Conservation (phyloP, 768 basidiomycete genomes). For the Tylopilus balloui region DNA sequence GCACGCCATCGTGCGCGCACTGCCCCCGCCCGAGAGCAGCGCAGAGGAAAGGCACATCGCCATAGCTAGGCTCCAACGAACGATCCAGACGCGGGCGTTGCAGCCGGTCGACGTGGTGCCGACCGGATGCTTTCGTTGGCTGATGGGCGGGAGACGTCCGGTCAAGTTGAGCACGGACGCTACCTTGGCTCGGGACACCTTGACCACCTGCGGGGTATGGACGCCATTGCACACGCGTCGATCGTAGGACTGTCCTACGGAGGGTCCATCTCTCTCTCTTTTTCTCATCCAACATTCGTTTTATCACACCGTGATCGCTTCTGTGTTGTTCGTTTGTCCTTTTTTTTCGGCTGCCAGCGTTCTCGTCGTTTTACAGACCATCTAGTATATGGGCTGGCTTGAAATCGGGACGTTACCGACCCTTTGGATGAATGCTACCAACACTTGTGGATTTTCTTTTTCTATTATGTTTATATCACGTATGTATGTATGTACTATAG, state of each 20-base stretch:
- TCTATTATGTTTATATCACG: not conserved
- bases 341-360: not conserved
- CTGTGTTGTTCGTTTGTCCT: not conserved
- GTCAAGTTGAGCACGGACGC: not conserved
- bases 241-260: not conserved
- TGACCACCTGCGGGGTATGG: constrained; percentile 19
- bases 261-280: too few species aligned
- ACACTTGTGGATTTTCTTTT: not conserved
- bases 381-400: not conserved
- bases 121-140: constrained; percentile 21
- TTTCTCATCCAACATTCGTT: not conserved
- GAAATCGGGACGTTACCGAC: not conserved
- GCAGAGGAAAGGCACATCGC: not conserved
- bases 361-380: not conserved
- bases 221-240: constrained; percentile 2
- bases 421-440: not conserved
- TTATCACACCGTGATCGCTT: not conserved
- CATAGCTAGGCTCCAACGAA: constrained; percentile 8
- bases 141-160: constrained; percentile 6
- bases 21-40: constrained; percentile 10
- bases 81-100: constrained; percentile 22
- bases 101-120: constrained; percentile 20
- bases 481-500: too few species aligned
- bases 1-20: constrained; percentile 21
- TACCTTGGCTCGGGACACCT: constrained; percentile 6